phyloP scores from a whole-genome alignment of 441 rosid species.

The Pelargonium citronellum region DNA sequence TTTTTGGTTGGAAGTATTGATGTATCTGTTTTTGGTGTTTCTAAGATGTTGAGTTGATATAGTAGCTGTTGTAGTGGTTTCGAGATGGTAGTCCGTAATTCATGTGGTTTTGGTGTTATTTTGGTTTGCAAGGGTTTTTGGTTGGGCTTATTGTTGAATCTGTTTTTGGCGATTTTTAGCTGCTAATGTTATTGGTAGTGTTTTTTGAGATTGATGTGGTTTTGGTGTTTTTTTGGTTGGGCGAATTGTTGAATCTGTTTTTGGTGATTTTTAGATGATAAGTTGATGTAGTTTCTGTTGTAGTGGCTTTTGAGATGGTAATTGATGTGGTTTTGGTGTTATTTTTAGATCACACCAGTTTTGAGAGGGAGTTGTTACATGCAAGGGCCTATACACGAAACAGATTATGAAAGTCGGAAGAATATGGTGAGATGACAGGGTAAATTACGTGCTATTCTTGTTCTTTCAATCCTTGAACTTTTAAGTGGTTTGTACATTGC shows the following conservation, averaged over 20 bases:
- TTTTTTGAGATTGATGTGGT: too few species aligned
- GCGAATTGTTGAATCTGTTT: conserved; percentile 11
- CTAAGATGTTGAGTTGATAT: too few species aligned
- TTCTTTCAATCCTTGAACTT: conserved; percentile 12
- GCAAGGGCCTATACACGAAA: conserved; percentile 34
- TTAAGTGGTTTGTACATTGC: not conserved
- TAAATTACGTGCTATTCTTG: conserved; percentile 34
- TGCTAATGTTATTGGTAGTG: too few species aligned
- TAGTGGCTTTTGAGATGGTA: conserved; percentile 6
- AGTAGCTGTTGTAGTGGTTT: too few species aligned
- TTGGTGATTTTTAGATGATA: conserved; percentile 2
- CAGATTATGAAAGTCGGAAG: conserved; percentile 33
- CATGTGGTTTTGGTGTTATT: too few species aligned
- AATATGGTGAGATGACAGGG: conserved; percentile 43
- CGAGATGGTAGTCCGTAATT: too few species aligned
- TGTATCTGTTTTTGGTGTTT: too few species aligned
- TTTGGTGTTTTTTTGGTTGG: not conserved
- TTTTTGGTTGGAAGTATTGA: too few species aligned
- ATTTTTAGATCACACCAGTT: conserved; percentile 36
- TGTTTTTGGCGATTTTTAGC: too few species aligned
- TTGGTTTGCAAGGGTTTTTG: too few species aligned
- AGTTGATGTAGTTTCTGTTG: not conserved
- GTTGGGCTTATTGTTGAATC: too few species aligned
- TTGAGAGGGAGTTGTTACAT: conserved; percentile 33
- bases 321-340: conserved; percentile 26